A percentile compares a stretch with the other conserved stretches of the same genome.
Conservation (phyloP, 2,329 filamentous ascomycete genomes). For the Teratosphaeria viscida region DNA sequence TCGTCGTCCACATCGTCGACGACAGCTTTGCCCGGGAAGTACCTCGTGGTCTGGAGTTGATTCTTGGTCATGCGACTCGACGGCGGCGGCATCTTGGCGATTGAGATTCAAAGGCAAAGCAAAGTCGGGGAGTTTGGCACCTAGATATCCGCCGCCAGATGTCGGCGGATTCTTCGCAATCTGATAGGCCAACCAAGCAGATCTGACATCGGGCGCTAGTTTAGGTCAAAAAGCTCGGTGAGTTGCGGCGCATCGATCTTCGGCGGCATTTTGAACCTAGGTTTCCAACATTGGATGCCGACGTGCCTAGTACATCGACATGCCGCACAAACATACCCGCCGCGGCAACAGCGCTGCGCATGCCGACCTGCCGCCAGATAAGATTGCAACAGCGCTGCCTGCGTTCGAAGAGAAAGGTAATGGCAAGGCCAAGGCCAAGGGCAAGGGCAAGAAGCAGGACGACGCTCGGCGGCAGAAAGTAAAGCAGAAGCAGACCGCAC, state of each 20-base stretch:
- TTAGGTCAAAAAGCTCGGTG: neutral
- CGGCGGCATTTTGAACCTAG: neutral
- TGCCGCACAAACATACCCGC: slow-evolving; percentile 10
- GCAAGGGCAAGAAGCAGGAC: slow-evolving; percentile 21
- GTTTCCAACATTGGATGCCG: too few species aligned
- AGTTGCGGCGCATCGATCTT: neutral
- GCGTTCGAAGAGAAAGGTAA: slow-evolving; percentile 35
- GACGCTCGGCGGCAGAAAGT: slow-evolving; percentile 6
- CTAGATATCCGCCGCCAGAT: neutral
- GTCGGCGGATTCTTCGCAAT: neutral
- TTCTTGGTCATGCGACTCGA: slow-evolving; percentile 81
- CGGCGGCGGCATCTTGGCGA: slow-evolving; percentile 52
- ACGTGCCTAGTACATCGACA: neutral
- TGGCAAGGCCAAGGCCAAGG: slow-evolving; percentile 18
- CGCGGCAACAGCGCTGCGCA: slow-evolving; percentile 16
- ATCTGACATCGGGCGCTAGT: neutral
- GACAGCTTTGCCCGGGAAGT: slow-evolving; percentile 72
- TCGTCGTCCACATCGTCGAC: slow-evolving; percentile 38
- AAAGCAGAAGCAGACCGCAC: slow-evolving; percentile 27
- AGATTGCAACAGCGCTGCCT: slow-evolving; percentile 49
- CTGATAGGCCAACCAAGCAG: neutral
- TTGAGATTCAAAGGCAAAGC: neutral
- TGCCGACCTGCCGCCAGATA: slow-evolving; percentile 51
- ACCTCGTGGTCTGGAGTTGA: slow-evolving; percentile 65
- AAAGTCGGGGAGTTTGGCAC: neutral